phyloP scores from a whole-genome alignment of 148 eudicot genomes.

The Camellia sinensis region DNA sequence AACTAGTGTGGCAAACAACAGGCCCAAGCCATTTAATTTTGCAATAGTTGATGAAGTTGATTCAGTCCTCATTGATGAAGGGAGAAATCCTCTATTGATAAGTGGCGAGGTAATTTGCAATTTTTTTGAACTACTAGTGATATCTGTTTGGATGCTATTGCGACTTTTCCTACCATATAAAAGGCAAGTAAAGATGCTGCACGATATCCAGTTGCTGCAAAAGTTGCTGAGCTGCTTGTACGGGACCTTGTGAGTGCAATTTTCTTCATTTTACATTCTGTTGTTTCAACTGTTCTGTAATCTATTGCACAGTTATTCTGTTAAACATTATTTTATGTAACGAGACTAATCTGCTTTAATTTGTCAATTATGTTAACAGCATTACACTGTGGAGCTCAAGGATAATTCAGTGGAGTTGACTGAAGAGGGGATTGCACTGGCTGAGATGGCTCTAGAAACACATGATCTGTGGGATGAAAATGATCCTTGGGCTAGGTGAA shows the following conservation, averaged over 20 bases:
- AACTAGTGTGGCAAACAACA: slow-evolving; percentile 26
- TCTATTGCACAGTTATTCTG: background rate
- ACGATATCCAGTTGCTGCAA: slow-evolving; percentile 97
- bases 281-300: slow-evolving; percentile 6
- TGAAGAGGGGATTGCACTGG: slow-evolving; percentile 84
- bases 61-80: slow-evolving; percentile 97
- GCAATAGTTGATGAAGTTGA: slow-evolving; percentile 98
- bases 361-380: slow-evolving; percentile 42
- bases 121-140: background rate
- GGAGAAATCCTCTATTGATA: slow-evolving; percentile 89
- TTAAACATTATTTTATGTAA: background rate
- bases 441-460: slow-evolving; percentile 96
- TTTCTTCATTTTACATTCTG: slow-evolving; percentile 11
- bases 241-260: slow-evolving; percentile 58
- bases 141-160: slow-evolving; percentile 1
- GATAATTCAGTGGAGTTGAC: slow-evolving; percentile 94
- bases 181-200: slow-evolving; percentile 90
- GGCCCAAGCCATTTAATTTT: slow-evolving; percentile 99
- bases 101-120: slow-evolving; percentile 73
- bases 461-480: slow-evolving; percentile 96
- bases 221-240: slow-evolving; percentile 88
- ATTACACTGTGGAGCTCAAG: slow-evolving; percentile 86
- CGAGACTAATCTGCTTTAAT: background rate
- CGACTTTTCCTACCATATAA: slow-evolving; percentile 11
- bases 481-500: slow-evolving; percentile 99